These are phyloP conservation scores for Cenchrus fungigraminus DNA, from an alignment of 176 grass and related monocot species.

Conservation along the genomic window DNA sequence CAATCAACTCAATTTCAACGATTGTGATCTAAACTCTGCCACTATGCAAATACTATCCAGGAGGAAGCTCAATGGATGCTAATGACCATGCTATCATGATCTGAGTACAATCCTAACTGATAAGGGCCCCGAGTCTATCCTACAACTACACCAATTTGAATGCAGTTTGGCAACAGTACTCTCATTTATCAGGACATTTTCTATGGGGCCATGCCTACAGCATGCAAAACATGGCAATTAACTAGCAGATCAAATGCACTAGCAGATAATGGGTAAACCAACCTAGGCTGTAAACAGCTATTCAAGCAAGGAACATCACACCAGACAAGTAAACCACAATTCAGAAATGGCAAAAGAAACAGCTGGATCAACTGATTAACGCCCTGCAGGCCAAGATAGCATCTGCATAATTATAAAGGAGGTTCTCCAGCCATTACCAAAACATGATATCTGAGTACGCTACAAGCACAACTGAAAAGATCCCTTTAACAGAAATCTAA, in stretches of 20 bases:
- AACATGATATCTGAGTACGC: constrained; percentile 20
- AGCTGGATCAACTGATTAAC: not conserved
- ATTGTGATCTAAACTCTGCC: not conserved
- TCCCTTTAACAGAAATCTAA: constrained; percentile 43
- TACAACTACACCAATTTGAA: not conserved
- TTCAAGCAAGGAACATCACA: not conserved
- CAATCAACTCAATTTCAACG: not conserved
- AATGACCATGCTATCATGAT: not conserved
- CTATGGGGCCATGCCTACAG: not conserved
- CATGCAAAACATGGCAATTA: not conserved
- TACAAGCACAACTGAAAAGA: constrained; percentile 36
- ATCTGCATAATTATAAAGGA: not conserved
- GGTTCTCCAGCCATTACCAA: constrained; percentile 23
- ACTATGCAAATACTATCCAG: not conserved
- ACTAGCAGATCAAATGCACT: not conserved
- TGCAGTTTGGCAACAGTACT: not conserved
- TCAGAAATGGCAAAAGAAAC: not conserved
- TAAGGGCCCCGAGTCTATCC: not conserved
- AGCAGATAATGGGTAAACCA: not conserved
- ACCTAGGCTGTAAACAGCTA: not conserved
- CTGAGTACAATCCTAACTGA: not conserved
- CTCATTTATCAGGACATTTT: no score
- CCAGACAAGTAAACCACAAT: not conserved
- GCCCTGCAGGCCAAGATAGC: not conserved
- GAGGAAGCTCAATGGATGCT: not conserved